Percentiles rank a stretch among this genome's conserved stretches.
These are phyloP conservation scores for Lichtheimia ramosa DNA, from an alignment of 371 early-diverging fungal species.

Conservation along the genomic window DNA sequence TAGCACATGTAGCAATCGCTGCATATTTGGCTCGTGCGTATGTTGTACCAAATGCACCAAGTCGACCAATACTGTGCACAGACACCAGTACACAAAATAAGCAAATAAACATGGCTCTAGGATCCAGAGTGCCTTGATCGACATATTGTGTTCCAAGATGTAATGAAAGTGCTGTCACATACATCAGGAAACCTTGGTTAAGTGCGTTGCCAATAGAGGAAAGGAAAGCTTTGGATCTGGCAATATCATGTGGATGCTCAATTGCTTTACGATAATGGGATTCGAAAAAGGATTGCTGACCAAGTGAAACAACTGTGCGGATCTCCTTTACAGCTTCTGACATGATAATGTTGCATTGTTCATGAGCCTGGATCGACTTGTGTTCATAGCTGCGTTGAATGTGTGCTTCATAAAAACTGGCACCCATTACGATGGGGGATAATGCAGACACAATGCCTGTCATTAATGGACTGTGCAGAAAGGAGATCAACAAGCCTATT, in stretches of 20 bases:
- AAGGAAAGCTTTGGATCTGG: conserved; percentile 46
- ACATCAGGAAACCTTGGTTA: conserved; percentile 50
- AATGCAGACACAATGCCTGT: conserved; percentile 43
- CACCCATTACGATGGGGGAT: conserved; percentile 35
- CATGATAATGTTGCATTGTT: conserved; percentile 60
- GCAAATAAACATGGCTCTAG: conserved; percentile 45
- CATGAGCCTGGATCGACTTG: conserved; percentile 54
- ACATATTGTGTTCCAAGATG: conserved; percentile 42
- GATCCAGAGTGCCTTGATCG: conserved; percentile 12
- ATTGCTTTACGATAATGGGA: conserved; percentile 47
- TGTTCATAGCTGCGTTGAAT: conserved; percentile 34
- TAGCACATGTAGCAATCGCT: conserved; percentile 68
- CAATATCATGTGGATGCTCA: conserved; percentile 53
- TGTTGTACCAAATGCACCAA: conserved; percentile 53
- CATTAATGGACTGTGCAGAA: conserved; percentile 43
- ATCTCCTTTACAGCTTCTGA: conserved; percentile 77
- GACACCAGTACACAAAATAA: conserved; percentile 73
- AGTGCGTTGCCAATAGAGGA: conserved; percentile 58
- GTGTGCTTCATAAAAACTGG: conserved; percentile 21
- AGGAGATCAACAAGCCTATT: conserved; percentile 29
- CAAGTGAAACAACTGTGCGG: conserved; percentile 76
- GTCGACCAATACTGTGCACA: conserved; percentile 63
- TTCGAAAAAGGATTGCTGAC: conserved; percentile 65
- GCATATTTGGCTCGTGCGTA: conserved; percentile 77
- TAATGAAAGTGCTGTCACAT: conserved; percentile 47